Percentiles rank a stretch among this genome's conserved stretches.
Conservation (phyloP, 164 flowering plant species). For the Protea cynaroides region DNA sequence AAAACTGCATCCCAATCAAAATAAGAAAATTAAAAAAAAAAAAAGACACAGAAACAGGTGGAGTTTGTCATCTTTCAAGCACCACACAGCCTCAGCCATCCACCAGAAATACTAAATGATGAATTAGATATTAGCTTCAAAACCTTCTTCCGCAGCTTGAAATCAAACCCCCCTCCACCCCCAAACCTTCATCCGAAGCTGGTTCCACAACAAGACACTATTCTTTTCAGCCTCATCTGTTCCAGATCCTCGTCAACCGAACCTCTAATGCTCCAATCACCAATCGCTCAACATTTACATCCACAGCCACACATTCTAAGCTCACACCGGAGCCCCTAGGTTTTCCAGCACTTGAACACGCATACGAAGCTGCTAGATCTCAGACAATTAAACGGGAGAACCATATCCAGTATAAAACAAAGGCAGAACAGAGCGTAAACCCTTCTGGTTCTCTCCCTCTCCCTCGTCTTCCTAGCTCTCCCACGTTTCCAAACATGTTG, state of each 20-base stretch:
- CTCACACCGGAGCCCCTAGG: slow-evolving; percentile 4
- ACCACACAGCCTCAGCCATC: not conserved
- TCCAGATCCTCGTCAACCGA: not conserved
- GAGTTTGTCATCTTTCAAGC: not conserved
- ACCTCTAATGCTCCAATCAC: not conserved
- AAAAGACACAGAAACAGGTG: too few relatives aligned
- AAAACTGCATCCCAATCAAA: too few relatives aligned
- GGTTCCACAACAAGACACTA: slow-evolving; percentile 4
- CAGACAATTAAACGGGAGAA: not conserved
- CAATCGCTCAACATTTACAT: not conserved
- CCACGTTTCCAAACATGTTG: too few relatives aligned
- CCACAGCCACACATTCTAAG: not conserved
- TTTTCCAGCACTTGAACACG: not conserved
- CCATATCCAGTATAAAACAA: not conserved
- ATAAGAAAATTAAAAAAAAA: too few relatives aligned
- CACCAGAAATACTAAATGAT: slow-evolving; percentile 1
- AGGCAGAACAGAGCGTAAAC: not conserved
- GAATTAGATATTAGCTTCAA: not conserved
- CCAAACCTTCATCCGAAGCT: slow-evolving; percentile 10
- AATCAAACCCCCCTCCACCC: not conserved
- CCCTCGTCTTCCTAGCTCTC: too few relatives aligned
- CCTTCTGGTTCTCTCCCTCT: too few relatives aligned
- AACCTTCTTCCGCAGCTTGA: not conserved
- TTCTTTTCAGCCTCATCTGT: slow-evolving; percentile 10
- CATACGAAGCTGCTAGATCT: not conserved